A percentile compares a stretch with the other conserved stretches of the same genome.
phyloP scores from a whole-genome alignment of 257 asterid genomes.

The Linderniella brevidens region DNA sequence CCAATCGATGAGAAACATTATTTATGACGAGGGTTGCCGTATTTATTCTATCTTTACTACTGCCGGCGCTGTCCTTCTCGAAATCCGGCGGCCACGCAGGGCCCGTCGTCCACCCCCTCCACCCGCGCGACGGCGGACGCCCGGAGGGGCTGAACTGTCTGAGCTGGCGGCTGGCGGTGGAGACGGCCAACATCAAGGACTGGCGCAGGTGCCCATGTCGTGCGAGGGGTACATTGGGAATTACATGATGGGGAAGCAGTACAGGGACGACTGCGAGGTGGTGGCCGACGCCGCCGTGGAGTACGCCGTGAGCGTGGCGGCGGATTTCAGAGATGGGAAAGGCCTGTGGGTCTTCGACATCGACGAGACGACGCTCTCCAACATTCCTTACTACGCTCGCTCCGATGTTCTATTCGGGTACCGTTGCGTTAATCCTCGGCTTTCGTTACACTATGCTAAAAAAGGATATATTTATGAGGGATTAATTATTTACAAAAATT shows the following conservation, averaged over 20 bases:
- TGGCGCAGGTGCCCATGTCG: slow-evolving; percentile 32
- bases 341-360: slow-evolving; percentile 38
- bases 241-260: slow-evolving; percentile 56
- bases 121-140: slow-evolving; percentile 20
- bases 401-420: slow-evolving; percentile 35
- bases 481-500: no score
- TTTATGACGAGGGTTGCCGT: no score
- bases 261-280: slow-evolving; percentile 28
- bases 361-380: slow-evolving; percentile 40
- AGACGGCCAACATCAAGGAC: slow-evolving; percentile 30
- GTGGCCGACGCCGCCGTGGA: slow-evolving; percentile 31
- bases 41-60: no score
- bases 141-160: slow-evolving; percentile 39
- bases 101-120: slow-evolving; percentile 19
- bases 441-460: no score
- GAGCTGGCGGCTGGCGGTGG: slow-evolving; percentile 71
- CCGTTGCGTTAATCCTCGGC: not conserved
- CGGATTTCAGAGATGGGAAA: slow-evolving; percentile 21
- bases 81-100: no score
- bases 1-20: no score
- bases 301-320: slow-evolving; percentile 18
- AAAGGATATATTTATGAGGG: no score
- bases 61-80: no score
- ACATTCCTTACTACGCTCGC: slow-evolving; percentile 31
- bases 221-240: slow-evolving; percentile 44